Base-by-base conservation (phyloP, 1,284 basidiomycete species). In the Leccinum proliferum region DNA sequence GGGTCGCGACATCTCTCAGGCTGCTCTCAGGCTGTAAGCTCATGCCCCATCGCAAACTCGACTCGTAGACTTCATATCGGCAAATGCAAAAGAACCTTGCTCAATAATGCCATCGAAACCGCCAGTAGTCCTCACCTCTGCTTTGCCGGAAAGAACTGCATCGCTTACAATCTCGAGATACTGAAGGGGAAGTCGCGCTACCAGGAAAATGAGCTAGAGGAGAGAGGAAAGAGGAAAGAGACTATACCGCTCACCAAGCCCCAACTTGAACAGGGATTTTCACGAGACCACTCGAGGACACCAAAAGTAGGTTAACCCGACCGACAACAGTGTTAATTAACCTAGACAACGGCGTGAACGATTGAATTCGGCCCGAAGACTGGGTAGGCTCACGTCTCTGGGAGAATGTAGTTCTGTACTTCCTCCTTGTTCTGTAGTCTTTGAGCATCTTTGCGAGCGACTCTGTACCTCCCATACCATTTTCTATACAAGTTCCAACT, bases 51-150 rank as follows among this genome's bases (percentile, higher is more conserved):
- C 9, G 96, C 96, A 72, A 98, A 92, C 78, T 99, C 97, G 46
- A 93, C 92, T 95, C 9, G 96, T 99, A 5, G 97, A 96, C 78
- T 98, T 97, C 96, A 99, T 99, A 83, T 96, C 96, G 84, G 97
- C 96, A 70, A 99, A 96, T 78, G 97, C 95, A 77, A 87, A 96
- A 18, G 95, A 96, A 21, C 95, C 95, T 77, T 98, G 95, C 77
- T 99, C 97, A 68, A 90, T 92, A 74, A 98, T 87, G 76, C 99
- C 96, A 72, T 99, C 97, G 79, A 95, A 98, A 63, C 96, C 96
- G 78, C 97, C 97, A 53, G 96, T 92, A 66, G 98, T 89, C 97
- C 98, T 99, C 73, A 99, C 88, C 81, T 98, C 98, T 58, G 97
- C 96, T 77, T 99, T 99, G 70, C 96, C 93, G 5, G 90, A 90